These are phyloP conservation scores for Trichaptum fuscoviolaceum DNA, from an alignment of 768 basidiomycete genomes.

Conservation along the genomic window DNA sequence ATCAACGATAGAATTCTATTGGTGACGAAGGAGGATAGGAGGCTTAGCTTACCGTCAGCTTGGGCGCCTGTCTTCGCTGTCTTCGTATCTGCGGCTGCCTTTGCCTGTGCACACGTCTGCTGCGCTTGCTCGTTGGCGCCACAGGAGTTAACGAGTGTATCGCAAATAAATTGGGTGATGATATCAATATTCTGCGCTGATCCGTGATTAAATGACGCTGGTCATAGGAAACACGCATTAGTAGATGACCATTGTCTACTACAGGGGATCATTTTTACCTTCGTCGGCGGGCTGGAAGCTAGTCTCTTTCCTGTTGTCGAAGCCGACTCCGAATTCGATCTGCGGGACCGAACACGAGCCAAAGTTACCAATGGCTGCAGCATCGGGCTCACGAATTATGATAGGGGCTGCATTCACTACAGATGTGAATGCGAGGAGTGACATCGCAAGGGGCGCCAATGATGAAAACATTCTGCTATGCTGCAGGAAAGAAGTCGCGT, in stretches of 20 bases:
- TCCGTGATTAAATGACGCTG: constrained; percentile 48
- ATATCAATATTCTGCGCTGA: constrained; percentile 57
- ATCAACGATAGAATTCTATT: neutral
- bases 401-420: constrained; percentile 13
- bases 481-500: too few relatives aligned
- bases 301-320: constrained; percentile 17
- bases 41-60: constrained; percentile 36
- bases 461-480: neutral
- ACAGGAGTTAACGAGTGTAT: constrained; percentile 48
- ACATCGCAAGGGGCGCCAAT: neutral
- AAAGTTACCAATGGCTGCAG: constrained; percentile 14
- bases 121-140: constrained; percentile 48
- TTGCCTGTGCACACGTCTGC: constrained; percentile 38
- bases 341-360: constrained; percentile 13
- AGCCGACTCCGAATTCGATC: constrained; percentile 14
- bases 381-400: constrained; percentile 13
- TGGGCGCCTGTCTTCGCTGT: constrained; percentile 43
- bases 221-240: neutral
- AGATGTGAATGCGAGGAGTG: neutral
- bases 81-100: constrained; percentile 37
- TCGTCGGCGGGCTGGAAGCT: constrained; percentile 11
- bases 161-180: constrained; percentile 56
- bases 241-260: neutral
- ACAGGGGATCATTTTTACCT: neutral
- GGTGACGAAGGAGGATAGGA: neutral